These are phyloP conservation scores for Cenococcum geophilum DNA, from an alignment of 495 filamentous ascomycete species.

Conservation along the genomic window DNA sequence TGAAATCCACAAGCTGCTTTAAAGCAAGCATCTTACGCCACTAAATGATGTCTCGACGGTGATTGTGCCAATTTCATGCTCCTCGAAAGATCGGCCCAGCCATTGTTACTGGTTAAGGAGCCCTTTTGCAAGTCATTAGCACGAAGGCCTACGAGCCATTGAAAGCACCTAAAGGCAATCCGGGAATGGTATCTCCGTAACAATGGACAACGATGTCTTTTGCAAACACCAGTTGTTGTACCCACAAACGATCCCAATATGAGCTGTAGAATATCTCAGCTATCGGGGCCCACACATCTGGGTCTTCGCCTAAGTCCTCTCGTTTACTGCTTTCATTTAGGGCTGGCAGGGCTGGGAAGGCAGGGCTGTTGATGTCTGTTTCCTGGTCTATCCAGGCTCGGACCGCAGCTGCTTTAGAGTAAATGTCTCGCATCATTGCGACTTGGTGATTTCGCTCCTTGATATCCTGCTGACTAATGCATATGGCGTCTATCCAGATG, in stretches of 20 bases:
- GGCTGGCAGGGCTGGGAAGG: neutral
- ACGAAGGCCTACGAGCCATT: neutral
- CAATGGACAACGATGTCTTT: neutral
- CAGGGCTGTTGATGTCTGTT: neutral
- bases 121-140: neutral
- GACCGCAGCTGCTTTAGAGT: neutral
- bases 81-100: neutral
- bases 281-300: neutral
- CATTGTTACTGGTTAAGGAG: neutral
- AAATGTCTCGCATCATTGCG: conserved; percentile 4
- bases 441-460: conserved; percentile 3
- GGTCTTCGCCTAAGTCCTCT: neutral
- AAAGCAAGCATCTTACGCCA: neutral
- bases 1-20: neutral
- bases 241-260: conserved; percentile 2
- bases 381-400: neutral
- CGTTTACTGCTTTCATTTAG: neutral
- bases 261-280: neutral
- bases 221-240: neutral
- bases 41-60: neutral
- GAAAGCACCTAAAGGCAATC: neutral
- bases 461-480: conserved; percentile 1
- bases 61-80: neutral
- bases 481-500: conserved; percentile 7
- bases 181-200: neutral